These are phyloP conservation scores for Boletus calvinii DNA, from an alignment of 1,284 basidiomycete genomes.

Conservation along the genomic window DNA sequence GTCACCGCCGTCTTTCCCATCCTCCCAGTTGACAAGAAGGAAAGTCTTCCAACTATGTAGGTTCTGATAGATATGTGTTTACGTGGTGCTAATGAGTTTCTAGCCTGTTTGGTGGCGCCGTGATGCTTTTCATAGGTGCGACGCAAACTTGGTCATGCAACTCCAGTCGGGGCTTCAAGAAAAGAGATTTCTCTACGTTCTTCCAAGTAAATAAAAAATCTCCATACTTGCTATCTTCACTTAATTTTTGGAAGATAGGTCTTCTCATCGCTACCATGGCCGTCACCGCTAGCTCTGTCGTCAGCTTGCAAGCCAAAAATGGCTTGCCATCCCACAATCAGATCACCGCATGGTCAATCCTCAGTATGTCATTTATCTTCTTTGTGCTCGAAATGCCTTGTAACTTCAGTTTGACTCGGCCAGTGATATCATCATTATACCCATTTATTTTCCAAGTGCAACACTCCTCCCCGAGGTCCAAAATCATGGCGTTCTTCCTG, in stretches of 20 bases:
- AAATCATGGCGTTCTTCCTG: conserved; percentile 62
- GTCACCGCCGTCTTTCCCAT: conserved; percentile 68
- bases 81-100: conserved; percentile 15
- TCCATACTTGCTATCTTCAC: background rate
- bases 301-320: conserved; percentile 59
- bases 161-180: background rate
- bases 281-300: conserved; percentile 58
- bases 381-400: background rate
- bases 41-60: conserved; percentile 62
- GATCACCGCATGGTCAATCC: conserved; percentile 61
- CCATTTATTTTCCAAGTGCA: conserved; percentile 45
- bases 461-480: conserved; percentile 43
- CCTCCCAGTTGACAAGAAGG: conserved; percentile 71
- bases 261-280: conserved; percentile 50
- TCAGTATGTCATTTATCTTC: conserved; percentile 46
- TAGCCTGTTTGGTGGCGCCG: conserved; percentile 32
- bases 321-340: conserved; percentile 71
- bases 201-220: conserved; percentile 40
- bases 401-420: conserved; percentile 28
- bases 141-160: conserved; percentile 11
- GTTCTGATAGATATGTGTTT: conserved; percentile 23
- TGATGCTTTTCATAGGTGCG: conserved; percentile 28
- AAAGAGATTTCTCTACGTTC: conserved; percentile 8
- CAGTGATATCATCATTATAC: conserved; percentile 49
- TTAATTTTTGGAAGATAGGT: conserved; percentile 26